A percentile compares a stretch with the other conserved stretches of the same genome.
Evolutionary conservation across 2,329 filamentous ascomycete genomes (phyloP).

Genomic region (Arthrinium phaeospermum): DNA sequence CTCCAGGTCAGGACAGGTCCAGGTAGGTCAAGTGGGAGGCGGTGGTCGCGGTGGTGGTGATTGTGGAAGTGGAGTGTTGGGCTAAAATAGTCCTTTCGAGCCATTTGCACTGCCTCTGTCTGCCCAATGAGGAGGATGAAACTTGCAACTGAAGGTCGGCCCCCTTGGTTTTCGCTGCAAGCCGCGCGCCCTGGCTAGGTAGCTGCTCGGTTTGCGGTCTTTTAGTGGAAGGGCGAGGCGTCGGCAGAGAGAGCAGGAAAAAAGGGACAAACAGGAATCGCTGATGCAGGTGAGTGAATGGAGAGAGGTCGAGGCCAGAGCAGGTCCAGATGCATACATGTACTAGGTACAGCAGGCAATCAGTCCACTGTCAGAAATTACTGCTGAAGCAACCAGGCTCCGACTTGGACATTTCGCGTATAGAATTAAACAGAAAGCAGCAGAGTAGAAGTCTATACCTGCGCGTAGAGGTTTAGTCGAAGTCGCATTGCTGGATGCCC

Average conservation of each 20-base stretch:
- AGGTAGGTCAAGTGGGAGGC: not conserved
- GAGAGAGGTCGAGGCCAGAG: not conserved
- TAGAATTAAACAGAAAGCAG: not conserved
- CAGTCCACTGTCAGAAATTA: not conserved
- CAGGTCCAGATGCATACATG: not conserved
- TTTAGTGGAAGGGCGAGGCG: conserved; percentile 13
- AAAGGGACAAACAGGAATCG: not conserved
- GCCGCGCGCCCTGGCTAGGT: conserved; percentile 9
- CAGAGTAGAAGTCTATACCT: not conserved
- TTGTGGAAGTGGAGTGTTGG: conserved; percentile 16
- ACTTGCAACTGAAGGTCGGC: not conserved
- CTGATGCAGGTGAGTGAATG: not conserved
- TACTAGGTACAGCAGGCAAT: not conserved
- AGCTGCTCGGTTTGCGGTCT: not conserved
- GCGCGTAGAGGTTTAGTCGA: not conserved
- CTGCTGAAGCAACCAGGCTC: not conserved
- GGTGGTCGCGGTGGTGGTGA: conserved; percentile 10
- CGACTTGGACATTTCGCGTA: not conserved
- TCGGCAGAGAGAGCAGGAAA: not conserved
- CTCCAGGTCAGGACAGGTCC: not conserved
- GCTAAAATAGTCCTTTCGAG: conserved; percentile 12
- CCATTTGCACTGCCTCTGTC: conserved; percentile 14
- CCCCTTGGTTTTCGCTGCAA: conserved; percentile 10
- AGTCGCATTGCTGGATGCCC: no score
- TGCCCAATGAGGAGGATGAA: conserved; percentile 14